Evolutionary conservation across 73 alveolate genomes (phyloP), one percentile per base, ranked within the genome.

Genomic region (Paramecium octaurelia): DNA sequence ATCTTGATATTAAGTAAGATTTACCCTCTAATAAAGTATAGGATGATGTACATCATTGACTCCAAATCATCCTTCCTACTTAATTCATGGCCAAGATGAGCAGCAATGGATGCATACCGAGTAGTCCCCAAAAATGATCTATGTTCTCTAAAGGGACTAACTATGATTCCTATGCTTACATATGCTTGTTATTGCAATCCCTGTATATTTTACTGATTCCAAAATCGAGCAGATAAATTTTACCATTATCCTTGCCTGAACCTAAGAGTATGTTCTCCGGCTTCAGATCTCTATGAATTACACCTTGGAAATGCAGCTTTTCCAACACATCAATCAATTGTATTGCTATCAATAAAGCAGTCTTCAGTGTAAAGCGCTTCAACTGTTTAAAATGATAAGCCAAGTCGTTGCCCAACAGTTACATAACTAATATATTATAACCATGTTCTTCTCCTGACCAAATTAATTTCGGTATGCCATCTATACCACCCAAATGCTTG

Each of bases 161-260:
- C 9, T 12, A 36, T 36, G 0, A 14, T 31, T 23, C 4, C 7
- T 12, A 36, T 23, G 44, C 21, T 14, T 92, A 92, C 92, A 71
- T 83, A 50, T 58, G 87, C 12, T 75, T 92, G 6, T 76, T 80
- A 40, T 77, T 86, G 18, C 95, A 34, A 57, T 92, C 95, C 38
- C 92, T 76, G 14, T 88, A 98, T 12, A 97, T 85, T 93, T 97
- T 98, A 18, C 99, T 95, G 40, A 97, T 90, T 42, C 99, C 99
- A 93, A 97, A 98, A 93, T 98, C 99, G 44, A 98, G 94, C 75
- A 94, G 94, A 96, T 60, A 96, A 93, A 21, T 50, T 46, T 71
- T 58, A 60, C 85, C 88, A 50, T 76, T 54, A 23, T 93, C 88
- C 44, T 93, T 38, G 16, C 60, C 88, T 21, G 16, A 38, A 75